Evolutionary conservation across 1,139 yeast genomes (phyloP), one percentile per base, ranked within the genome.

Genomic region (Debaryomyces sp.): DNA sequence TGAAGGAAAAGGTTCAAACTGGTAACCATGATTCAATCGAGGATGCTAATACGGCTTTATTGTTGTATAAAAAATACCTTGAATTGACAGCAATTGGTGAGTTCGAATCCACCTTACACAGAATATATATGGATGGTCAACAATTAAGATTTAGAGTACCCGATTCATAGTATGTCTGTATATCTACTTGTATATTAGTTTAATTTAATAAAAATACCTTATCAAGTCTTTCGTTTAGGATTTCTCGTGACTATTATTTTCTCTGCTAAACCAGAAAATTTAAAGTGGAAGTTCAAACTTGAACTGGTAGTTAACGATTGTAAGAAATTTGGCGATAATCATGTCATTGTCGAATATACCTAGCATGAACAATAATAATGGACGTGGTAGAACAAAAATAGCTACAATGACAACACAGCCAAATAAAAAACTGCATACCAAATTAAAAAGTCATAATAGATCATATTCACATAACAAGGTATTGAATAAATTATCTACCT

Each of bases 11-110:
- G 44, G 96, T 95, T 18, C 99, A 95, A 66, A 84, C 84, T 2
- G 96, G 96, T 1, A 92, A 92, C 62, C 99, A 95, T 66, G 98
- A 95, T 64, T 92, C 98, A 1, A 90, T 94, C 41, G 99, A 95
- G 62, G 99, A 95, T 71, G 98, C 99, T 0, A 73, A 79, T 49
- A 87, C 95, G 9, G 99, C 99, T 0, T 76, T 95, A 56, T 68
- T 82, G 45, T 71, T 95, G 40, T 95, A 89, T 69, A 82, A 83
- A 55, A 85, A 82, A 61, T 92, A 89, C 60, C 68, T 81, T 58
- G 84, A 85, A 56, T 73, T 92, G 54, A 71, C 73, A 49, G 75
- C 73, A 3, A 66, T 69, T 0, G 94, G 89, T 0, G 76, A 73
- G 26, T 80, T 92, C 52, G 89, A 87, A 38, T 68, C 67, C 7